Base-by-base conservation (phyloP, 2,329 filamentous ascomycete genomes). In the Fusarium ramigenum region DNA sequence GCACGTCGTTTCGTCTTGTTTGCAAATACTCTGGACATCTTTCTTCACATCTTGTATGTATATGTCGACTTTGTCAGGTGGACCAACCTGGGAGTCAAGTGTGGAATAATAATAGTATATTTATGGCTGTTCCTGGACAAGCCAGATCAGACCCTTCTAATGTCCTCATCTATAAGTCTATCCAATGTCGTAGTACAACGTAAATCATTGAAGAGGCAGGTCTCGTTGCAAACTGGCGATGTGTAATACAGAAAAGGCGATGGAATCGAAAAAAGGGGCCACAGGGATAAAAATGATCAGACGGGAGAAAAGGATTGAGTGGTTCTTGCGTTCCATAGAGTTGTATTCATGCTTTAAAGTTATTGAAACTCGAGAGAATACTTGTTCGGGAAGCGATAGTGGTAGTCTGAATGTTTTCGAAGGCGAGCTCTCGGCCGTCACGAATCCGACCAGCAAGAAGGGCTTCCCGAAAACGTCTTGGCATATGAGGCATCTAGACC, bases 41-140 rank as follows among this genome's bases (percentile, higher is more conserved):
- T 58, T 65, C 60, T 60, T 72, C 65, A 65, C 43, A 75, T 77
- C 63, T 77, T 75, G 69, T 69, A 75, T 74, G 67, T 66, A 69
- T 70, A 71, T 74, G 65, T 74, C 63, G 72, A 66, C 66, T 60
- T 73, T 64, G 63, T 73, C 66, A 67, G 73, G 71, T 60, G 69
- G 60, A 44, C 60, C 43, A 54, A 68, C 70, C 61, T 74, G 75
- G 53, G 71, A 67, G 66, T 63, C 58, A 49, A 67, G 60, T 69
- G 52, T 62, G 59, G 59, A 72, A 71, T 75, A 70, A 63, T 78
- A 78, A 76, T 78, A 74, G 72, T 77, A 69, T 71, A 75, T 76
- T 53, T 63, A 69, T 46, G 46, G 59, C 53, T 56, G 66, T 25
- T 65, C 44, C 53, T 42, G 64, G 59, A 47, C 49, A 61, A 50